phyloP scores from a whole-genome alignment of 306 rosid species.

The Cicer judaicum region DNA sequence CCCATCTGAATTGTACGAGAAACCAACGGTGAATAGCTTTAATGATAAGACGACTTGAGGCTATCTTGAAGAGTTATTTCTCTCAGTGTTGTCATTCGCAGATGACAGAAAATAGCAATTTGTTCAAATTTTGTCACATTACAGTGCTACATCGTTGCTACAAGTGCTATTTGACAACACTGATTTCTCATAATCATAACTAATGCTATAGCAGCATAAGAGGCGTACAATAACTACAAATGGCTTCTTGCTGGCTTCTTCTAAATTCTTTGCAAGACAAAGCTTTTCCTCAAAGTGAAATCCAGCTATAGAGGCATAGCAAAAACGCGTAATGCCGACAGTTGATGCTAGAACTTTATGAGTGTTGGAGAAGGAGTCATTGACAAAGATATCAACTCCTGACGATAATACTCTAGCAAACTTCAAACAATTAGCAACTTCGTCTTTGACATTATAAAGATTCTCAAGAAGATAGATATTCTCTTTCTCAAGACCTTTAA shows the following conservation, averaged over 20 bases:
- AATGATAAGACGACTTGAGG: slow-evolving; percentile 4
- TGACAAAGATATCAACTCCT: slow-evolving; percentile 83
- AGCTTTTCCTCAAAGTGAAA: slow-evolving; percentile 84
- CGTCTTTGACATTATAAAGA: slow-evolving; percentile 75
- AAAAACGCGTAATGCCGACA: slow-evolving; percentile 83
- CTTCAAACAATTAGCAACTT: slow-evolving; percentile 74
- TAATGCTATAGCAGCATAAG: slow-evolving; percentile 34
- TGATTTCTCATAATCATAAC: background rate
- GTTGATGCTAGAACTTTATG: slow-evolving; percentile 90
- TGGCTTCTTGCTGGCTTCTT: slow-evolving; percentile 60
- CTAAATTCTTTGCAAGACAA: slow-evolving; percentile 54
- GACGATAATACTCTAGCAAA: slow-evolving; percentile 67
- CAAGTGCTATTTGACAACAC: too few relatives aligned
- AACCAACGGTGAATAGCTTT: slow-evolving; percentile 30
- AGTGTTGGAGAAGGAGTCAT: slow-evolving; percentile 77
- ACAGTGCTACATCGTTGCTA: too few relatives aligned
- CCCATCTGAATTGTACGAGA: slow-evolving; percentile 71
- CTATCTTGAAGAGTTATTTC: slow-evolving; percentile 30
- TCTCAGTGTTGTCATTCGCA: too few relatives aligned
- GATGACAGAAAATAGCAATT: too few relatives aligned
- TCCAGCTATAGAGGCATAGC: slow-evolving; percentile 76
- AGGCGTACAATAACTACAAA: slow-evolving; percentile 82
- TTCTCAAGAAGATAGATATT: slow-evolving; percentile 73
- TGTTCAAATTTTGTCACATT: too few relatives aligned
- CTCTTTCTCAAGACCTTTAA: slow-evolving; percentile 52